Conservation (phyloP, 495 filamentous ascomycete genomes). For the Penicillium egyptiacum region DNA sequence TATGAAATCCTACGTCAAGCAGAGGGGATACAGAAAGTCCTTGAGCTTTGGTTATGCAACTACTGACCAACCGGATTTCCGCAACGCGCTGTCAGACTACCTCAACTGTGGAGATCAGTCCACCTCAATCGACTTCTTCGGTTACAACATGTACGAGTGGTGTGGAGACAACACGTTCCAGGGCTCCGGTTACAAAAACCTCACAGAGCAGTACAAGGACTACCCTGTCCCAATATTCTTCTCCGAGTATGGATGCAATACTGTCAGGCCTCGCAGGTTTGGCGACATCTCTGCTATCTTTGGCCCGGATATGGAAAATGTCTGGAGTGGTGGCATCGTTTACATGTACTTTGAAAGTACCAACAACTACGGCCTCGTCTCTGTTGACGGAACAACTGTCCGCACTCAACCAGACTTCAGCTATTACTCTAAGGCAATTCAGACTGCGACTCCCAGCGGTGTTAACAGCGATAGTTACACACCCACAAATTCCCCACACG, state of each 20-base stretch:
- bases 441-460: constrained; percentile 61
- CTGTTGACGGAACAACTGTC: constrained; percentile 52
- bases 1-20: constrained; percentile 83
- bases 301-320: constrained; percentile 72
- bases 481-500: constrained; percentile 67
- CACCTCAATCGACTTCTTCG: constrained; percentile 86
- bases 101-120: constrained; percentile 77
- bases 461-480: constrained; percentile 62
- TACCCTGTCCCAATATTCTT: constrained; percentile 93
- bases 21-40: constrained; percentile 63
- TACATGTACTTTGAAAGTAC: constrained; percentile 94
- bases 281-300: constrained; percentile 80
- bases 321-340: constrained; percentile 89
- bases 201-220: constrained; percentile 75
- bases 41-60: constrained; percentile 92
- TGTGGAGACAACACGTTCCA: constrained; percentile 74
- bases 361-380: constrained; percentile 84
- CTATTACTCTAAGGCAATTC: constrained; percentile 66
- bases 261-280: constrained; percentile 71
- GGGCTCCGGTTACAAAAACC: constrained; percentile 70
- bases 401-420: constrained; percentile 68
- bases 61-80: constrained; percentile 80
- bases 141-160: constrained; percentile 98
- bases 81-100: constrained; percentile 73
- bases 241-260: constrained; percentile 95